Base-by-base conservation (phyloP, 2,329 filamentous ascomycete species). In the Ophioceras dolichostomum region DNA sequence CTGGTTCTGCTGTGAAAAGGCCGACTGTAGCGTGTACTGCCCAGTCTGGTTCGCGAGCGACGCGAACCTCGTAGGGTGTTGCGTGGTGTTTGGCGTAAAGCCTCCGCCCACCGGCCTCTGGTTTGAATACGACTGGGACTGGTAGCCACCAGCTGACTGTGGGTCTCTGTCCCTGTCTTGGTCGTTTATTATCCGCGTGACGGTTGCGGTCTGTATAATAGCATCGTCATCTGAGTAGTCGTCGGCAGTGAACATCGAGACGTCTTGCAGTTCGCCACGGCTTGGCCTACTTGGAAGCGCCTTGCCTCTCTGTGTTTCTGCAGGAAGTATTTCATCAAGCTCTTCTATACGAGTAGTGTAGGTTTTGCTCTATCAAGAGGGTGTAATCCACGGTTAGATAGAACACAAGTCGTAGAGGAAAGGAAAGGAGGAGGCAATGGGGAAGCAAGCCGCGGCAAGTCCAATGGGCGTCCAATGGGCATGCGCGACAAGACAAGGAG, bases 301-400 rank as follows among this genome's bases (percentile, higher is more conserved):
- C 55, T 94, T 95, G 36, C 75, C 76, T 37, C 73, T 70, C 44
- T 65, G 46, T 43, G 18, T 60, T 47, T 47, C 68, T 51, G 56
- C 69, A 55, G 57, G 76, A 47, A 77, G 65, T 50, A 91, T 74
- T 45, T 80, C 77, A 49, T 83, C 76, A 29, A 98, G 66, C 56
- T 98, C 91, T 34, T 81, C 79, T 47, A 96, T 94, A 39, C 91
- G 80, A 40, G 80, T 85, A 36, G 81, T 86, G 56, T 98, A 98
- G 2, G 89, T 95, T 45, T 81, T 77, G 51, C 85, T 79, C 85
- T 93, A 49, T 27, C 12, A 34, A 59, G 5, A 31, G 30, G 45
- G 32, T 38, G 17, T 14, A 8, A 12, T 7, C 12, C 37, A 13
- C 29, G 22, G 22, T 26, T 26, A 26, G 18, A 30, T 14, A 2